phyloP scores from a whole-genome alignment of 345 rosid species.

The Raphanus sativus region DNA sequence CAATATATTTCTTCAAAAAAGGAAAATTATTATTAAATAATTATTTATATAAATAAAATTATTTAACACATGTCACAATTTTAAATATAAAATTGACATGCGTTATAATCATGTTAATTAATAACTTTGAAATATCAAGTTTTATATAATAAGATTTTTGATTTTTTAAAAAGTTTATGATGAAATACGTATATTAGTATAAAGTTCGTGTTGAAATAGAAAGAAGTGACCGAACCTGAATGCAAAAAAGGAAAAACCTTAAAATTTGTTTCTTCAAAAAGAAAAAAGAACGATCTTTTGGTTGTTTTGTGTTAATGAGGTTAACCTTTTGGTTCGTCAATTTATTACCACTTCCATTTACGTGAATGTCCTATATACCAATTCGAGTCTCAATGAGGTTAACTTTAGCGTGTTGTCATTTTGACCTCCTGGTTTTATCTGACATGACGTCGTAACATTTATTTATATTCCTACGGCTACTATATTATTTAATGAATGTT shows the following conservation, averaged over 20 bases:
- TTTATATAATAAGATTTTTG: no score
- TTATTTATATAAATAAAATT: no score
- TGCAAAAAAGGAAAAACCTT: not conserved
- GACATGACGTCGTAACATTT: constrained; percentile 7
- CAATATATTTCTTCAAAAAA: no score
- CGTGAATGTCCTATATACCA: constrained; percentile 38
- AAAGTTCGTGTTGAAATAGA: not conserved
- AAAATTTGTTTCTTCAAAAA: constrained; percentile 7
- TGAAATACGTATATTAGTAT: no score
- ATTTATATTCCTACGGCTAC: constrained; percentile 10
- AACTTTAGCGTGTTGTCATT: constrained; percentile 20
- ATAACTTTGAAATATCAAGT: no score
- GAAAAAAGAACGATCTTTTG: not conserved
- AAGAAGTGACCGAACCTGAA: constrained; percentile 1
- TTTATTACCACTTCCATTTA: constrained; percentile 34
- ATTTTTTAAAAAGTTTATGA: no score
- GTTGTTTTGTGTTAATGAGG: no score
- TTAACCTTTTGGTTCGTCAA: not conserved
- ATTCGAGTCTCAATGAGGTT: constrained; percentile 25
- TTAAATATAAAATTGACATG: no score
- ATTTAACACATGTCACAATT: no score
- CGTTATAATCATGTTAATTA: no score
- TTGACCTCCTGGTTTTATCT: constrained; percentile 9
- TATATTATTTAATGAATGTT: not conserved
- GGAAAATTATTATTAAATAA: no score